Percentiles rank a stretch among this genome's conserved stretches.
phyloP scores from a whole-genome alignment of 768 basidiomycete species.

The Clitopilus passeckerianus region DNA sequence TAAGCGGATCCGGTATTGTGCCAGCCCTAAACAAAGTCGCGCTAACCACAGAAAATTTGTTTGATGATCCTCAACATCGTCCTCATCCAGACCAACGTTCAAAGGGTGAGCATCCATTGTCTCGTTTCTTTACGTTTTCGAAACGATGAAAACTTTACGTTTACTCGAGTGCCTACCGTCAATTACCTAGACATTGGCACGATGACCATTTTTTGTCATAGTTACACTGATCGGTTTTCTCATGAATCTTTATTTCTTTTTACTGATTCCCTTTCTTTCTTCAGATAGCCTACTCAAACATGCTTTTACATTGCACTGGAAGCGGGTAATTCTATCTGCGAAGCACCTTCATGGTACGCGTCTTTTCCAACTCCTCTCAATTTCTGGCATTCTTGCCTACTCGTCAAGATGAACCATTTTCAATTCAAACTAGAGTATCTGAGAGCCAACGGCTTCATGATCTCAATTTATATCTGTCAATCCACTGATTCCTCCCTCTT shows the following conservation, averaged over 20 bases:
- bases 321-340: background rate
- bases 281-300: background rate
- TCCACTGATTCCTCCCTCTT: slow-evolving; percentile 47
- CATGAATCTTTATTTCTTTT: background rate
- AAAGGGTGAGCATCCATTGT: background rate
- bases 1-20: too few species aligned
- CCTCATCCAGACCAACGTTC: background rate
- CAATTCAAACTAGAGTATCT: slow-evolving; percentile 93
- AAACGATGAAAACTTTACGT: slow-evolving; percentile 53
- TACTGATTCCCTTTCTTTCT: background rate
- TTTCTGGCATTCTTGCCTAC: slow-evolving; percentile 3
- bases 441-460: slow-evolving; percentile 69
- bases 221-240: slow-evolving; percentile 78
- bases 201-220: slow-evolving; percentile 75
- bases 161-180: slow-evolving; percentile 43
- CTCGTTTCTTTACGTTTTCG: slow-evolving; percentile 19
- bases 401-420: slow-evolving; percentile 49
- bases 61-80: background rate
- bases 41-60: slow-evolving; percentile 12
- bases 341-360: background rate
- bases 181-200: slow-evolving; percentile 47
- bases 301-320: background rate
- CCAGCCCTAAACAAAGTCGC: slow-evolving; percentile 3
- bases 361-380: slow-evolving; percentile 9
- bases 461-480: slow-evolving; percentile 52